Conservation (phyloP, 179 eudicot species). For the Vitellaria paradoxa region DNA sequence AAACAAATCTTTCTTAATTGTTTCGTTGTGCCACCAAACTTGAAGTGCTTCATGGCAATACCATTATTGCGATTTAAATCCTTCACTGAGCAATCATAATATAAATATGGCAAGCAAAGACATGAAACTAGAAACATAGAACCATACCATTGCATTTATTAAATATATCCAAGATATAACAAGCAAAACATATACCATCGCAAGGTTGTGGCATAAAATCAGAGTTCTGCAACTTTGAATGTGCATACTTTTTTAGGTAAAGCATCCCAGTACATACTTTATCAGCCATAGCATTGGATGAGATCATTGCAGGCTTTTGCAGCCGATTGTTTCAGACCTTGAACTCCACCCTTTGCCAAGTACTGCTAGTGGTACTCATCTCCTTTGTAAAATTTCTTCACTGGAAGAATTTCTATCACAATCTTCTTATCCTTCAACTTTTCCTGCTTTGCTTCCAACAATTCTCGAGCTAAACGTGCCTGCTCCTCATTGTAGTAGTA, state of each 20-base stretch:
- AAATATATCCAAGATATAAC: neutral
- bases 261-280: neutral
- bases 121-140: neutral
- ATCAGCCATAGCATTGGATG: slow-evolving; percentile 81
- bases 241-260: too few relatives aligned
- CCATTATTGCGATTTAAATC: too few relatives aligned
- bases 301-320: slow-evolving; percentile 89
- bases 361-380: slow-evolving; percentile 97
- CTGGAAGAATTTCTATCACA: slow-evolving; percentile 83
- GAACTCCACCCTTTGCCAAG: slow-evolving; percentile 74
- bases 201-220: too few relatives aligned
- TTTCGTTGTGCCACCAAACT: neutral
- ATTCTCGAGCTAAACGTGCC: slow-evolving; percentile 56
- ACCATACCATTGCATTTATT: neutral
- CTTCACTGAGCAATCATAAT: too few relatives aligned
- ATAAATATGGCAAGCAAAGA: neutral
- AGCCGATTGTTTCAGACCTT: slow-evolving; percentile 61
- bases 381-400: slow-evolving; percentile 78
- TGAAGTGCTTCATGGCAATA: too few relatives aligned
- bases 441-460: slow-evolving; percentile 64
- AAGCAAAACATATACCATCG: too few relatives aligned
- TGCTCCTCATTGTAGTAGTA: slow-evolving; percentile 77
- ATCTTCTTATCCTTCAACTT: slow-evolving; percentile 43
- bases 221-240: too few relatives aligned
- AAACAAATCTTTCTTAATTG: neutral